Base-by-base conservation (phyloP, 2,329 filamentous ascomycete genomes). In the Emergomyces orientalis region DNA sequence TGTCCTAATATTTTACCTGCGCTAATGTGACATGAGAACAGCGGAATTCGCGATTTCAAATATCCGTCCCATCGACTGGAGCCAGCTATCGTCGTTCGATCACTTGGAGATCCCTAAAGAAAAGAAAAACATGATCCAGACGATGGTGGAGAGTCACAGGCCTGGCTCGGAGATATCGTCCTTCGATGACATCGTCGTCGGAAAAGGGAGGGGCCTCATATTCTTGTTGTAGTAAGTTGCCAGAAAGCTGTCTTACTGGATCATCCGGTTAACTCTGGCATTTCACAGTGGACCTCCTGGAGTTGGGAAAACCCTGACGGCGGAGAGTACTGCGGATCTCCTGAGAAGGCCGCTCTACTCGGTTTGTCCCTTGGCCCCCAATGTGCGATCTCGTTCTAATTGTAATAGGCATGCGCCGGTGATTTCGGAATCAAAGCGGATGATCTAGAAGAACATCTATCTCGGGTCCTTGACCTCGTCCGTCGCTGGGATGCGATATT, bases 231-330 rank as follows among this genome's bases (percentile, higher is more conserved):
- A 74, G 61, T 62, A 62, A 27, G 61, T 62, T 59, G 1, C 14
- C 49, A 58, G 19, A 58, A 39, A 13, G 27, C 34, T n/a, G 25
- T 17, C 17, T 27, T 34, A 9, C 27, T 39, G 27, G 19, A 58
- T 22, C 27, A 34, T 41, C n/a, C 32, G 19, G 34, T 22, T 58
- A 58, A 39, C 34, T 58, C 27, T 34, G 25, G 8, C 19, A n/a
- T 39, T 56, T 19, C 27, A n/a, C 34, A 61, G 59, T 55, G 81
- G 80, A 1, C 78, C 78, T 0, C 81, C 81, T 0, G 82, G 82
- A 3, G 79, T 82, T 1, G 82, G 81, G n/a, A 84, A 84, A 71
- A 84, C 81, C 0, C 68, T 81, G 32, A 81, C 80, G 3, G 79
- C 77, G 6, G 80, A 82, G 66, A 76, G 75, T 62, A 75, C 82